Percentiles rank a stretch among this genome's conserved stretches.
phyloP scores from a whole-genome alignment of 441 rosid species.

The Erysimum pusillum region DNA sequence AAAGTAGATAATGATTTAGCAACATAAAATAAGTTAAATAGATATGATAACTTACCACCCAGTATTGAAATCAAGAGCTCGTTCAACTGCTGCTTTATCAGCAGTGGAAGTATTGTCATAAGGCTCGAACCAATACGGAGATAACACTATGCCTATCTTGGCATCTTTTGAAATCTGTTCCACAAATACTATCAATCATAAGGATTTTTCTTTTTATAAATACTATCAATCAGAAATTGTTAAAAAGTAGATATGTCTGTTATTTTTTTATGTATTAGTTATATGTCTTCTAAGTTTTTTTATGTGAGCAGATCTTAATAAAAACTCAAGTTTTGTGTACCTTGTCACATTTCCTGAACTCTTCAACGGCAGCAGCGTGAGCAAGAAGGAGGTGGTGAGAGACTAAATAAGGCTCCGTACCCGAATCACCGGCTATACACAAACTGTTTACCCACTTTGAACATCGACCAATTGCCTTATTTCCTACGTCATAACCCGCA shows the following conservation, averaged over 20 bases:
- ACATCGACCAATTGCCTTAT: slow-evolving; percentile 1
- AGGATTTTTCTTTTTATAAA: background rate
- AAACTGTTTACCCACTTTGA: background rate
- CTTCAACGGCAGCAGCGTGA: background rate
- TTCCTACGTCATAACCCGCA: background rate
- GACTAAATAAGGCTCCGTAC: background rate
- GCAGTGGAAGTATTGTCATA: background rate
- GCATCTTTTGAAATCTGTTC: background rate
- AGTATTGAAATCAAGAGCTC: background rate
- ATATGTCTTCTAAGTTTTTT: too few species aligned
- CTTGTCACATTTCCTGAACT: background rate
- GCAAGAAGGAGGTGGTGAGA: background rate
- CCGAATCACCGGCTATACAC: background rate
- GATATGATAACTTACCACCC: background rate
- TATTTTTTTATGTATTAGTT: too few species aligned
- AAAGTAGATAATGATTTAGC: too few species aligned
- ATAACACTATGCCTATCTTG: background rate
- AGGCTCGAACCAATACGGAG: background rate
- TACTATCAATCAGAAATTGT: too few species aligned
- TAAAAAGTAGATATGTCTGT: too few species aligned
- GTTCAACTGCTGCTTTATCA: background rate
- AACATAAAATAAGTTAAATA: too few species aligned
- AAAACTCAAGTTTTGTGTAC: background rate
- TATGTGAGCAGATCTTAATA: too few species aligned
- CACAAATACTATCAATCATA: background rate